These are phyloP conservation scores for Malus sylvestris DNA, from an alignment of 306 rosid species.

Conservation along the genomic window DNA sequence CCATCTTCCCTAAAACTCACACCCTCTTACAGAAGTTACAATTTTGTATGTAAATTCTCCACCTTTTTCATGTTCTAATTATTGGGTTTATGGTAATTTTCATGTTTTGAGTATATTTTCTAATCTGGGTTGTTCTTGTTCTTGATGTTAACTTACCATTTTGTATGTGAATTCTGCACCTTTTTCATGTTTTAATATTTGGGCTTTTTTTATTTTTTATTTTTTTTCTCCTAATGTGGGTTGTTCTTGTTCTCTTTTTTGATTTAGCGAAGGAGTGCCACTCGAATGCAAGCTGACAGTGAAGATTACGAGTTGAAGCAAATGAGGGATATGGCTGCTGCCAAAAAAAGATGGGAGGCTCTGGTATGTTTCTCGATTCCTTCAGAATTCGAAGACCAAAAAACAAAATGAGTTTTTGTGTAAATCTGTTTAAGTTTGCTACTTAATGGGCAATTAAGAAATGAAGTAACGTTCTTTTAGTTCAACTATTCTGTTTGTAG, in stretches of 20 bases:
- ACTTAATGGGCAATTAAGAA: not conserved
- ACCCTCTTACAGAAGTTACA: slow-evolving; percentile 18
- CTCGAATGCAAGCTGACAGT: slow-evolving; percentile 46
- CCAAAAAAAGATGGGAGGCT: slow-evolving; percentile 94
- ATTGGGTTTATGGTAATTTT: not conserved
- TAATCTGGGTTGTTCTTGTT: not conserved
- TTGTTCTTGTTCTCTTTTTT: not conserved
- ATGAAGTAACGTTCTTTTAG: not conserved
- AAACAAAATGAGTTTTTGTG: not conserved
- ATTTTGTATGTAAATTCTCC: slow-evolving; percentile 30
- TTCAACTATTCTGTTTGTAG: not conserved
- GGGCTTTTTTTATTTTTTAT: not conserved
- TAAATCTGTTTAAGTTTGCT: not conserved
- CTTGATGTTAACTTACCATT: slow-evolving; percentile 4
- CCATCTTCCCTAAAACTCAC: slow-evolving; percentile 33
- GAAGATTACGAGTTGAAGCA: slow-evolving; percentile 87
- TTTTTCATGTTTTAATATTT: not conserved
- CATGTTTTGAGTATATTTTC: not conserved
- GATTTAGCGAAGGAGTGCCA: slow-evolving; percentile 27
- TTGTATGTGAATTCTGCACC: slow-evolving; percentile 25
- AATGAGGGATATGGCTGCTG: slow-evolving; percentile 86
- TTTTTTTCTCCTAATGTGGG: not conserved
- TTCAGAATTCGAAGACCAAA: not conserved
- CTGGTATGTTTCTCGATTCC: slow-evolving; percentile 46
- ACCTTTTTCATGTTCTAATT: not conserved